Evolutionary conservation across 2,329 filamentous ascomycete species (phyloP), one percentile per base, ranked within the genome.

Genomic region (Xylaria multiplex): DNA sequence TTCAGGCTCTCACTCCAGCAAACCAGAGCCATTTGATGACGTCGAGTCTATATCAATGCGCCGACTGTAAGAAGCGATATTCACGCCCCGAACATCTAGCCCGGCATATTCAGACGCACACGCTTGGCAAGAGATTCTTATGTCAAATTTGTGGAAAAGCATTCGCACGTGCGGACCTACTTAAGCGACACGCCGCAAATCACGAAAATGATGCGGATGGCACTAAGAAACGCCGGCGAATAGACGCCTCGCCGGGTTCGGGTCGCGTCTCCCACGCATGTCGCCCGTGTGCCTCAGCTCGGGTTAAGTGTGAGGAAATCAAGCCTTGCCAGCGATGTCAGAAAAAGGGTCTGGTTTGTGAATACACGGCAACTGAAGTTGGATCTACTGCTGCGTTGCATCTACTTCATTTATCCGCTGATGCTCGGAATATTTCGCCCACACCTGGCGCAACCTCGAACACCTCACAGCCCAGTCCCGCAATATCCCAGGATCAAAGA

Each of bases 51-150:
- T 83, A 86, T 69, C 83, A 84, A 59, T 86, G 84, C 65, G 82
- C 82, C 57, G 82, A 85, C 68, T 86, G 84, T 70, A 80, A 83
- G 56, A 79, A 80, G 67, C 79, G 83, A 19, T 86, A 86, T 70
- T 84, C 83, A 43, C 81, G 84, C 13, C 84, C 84, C 2, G 84
- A 86, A 72, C 84, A 86, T 70, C 81, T 86, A 11, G 83, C 85
- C 32, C 66, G 72, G 7, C 72, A 74, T 48, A 73, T 74, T n/a
- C 72, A 74, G 58, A 74, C 72, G 19, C 72, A 71, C 59, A 73
- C 71, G 0, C 61, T 74, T n/a, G 71, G 71, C 42, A 72, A 70
- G 69, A 74, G 72, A 69, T 72, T 68, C 49, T 57, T 59, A 24
- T 71, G 65, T 32, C 77, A 82, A 45, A 78, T 86, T 62, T 86